Evolutionary conservation across 202 grass and related monocot genomes (phyloP).

Genomic region (Setaria viridis): DNA sequence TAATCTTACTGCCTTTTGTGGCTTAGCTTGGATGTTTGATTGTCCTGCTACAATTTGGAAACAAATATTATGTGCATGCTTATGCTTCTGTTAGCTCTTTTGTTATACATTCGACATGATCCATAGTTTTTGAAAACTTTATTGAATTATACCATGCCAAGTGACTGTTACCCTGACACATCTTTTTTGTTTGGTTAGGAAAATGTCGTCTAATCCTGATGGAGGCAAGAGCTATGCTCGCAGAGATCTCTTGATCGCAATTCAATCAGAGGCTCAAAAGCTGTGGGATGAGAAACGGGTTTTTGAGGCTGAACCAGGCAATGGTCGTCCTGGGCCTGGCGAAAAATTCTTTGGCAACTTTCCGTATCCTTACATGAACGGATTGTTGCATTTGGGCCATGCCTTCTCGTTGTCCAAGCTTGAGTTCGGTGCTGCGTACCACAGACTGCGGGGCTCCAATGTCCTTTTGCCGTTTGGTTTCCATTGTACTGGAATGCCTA

Average conservation of each 20-base stretch:
- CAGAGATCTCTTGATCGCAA: constrained; percentile 63
- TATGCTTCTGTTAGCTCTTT: background rate
- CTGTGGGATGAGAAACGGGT: constrained; percentile 64
- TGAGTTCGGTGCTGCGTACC: constrained; percentile 84
- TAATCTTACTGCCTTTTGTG: background rate
- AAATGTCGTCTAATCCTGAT: constrained; percentile 58
- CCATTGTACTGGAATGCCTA: constrained; percentile 94
- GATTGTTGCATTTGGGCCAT: constrained; percentile 79
- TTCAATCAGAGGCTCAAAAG: constrained; percentile 49
- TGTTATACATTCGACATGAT: background rate
- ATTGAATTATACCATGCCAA: background rate
- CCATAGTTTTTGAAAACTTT: background rate
- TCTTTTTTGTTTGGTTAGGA: constrained; percentile 29
- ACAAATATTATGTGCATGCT: background rate
- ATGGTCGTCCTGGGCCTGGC: constrained; percentile 44
- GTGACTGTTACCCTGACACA: background rate
- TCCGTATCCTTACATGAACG: constrained; percentile 93
- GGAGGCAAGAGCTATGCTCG: constrained; percentile 59
- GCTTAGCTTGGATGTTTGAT: background rate
- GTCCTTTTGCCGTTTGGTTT: constrained; percentile 86
- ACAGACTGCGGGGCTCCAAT: constrained; percentile 65
- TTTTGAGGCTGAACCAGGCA: constrained; percentile 69
- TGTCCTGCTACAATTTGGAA: background rate
- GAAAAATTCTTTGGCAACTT: constrained; percentile 97
- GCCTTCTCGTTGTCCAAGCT: constrained; percentile 86